phyloP scores from a whole-genome alignment of 805 yeast species.

The Clavispora vitiphila region DNA sequence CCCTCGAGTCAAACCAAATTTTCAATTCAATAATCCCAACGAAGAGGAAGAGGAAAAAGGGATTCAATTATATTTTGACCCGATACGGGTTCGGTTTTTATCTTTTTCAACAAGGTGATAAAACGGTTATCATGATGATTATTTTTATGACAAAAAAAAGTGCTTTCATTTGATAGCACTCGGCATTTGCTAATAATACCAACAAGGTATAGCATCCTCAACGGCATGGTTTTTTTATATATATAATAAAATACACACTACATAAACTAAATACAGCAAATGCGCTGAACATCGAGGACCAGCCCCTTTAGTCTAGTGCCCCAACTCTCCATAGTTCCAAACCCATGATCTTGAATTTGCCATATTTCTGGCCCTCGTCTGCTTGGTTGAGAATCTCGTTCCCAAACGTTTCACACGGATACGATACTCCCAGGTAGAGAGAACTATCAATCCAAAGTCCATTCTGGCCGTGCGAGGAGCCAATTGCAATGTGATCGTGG shows the following conservation, averaged over 20 bases:
- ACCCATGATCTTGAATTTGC: conserved; percentile 68
- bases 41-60: neutral
- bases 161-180: conserved; percentile 7
- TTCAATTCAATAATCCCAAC: neutral
- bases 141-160: conserved; percentile 8
- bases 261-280: too few relatives aligned
- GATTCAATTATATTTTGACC: conserved; percentile 18
- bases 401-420: conserved; percentile 79
- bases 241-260: neutral
- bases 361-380: conserved; percentile 22
- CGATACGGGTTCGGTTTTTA: conserved; percentile 13
- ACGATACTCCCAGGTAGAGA: conserved; percentile 71
- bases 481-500: conserved; percentile 70
- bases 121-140: conserved; percentile 28
- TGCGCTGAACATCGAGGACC: conserved; percentile 1
- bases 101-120: conserved; percentile 21
- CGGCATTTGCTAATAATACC: conserved; percentile 4
- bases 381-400: conserved; percentile 60
- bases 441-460: conserved; percentile 85
- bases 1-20: neutral
- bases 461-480: conserved; percentile 89
- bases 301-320: neutral
- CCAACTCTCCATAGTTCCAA: conserved; percentile 85
- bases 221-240: conserved; percentile 34
- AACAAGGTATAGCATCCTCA: conserved; percentile 39